Base-by-base conservation (phyloP, 305 asterid species). In the Striga hermonthica region DNA sequence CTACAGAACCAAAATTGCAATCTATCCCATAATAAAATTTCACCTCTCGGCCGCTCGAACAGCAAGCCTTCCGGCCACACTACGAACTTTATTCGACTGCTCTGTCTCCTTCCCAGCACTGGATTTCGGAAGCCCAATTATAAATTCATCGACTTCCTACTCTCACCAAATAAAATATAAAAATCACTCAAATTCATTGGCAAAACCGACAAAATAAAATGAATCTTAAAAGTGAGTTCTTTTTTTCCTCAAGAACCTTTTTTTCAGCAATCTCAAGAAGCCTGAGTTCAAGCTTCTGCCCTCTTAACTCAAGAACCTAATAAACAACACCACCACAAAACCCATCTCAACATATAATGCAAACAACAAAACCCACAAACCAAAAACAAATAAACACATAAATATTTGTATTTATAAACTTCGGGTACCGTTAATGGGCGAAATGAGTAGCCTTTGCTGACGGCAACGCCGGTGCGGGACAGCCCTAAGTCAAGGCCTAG, bases 81-180 rank as follows among this genome's bases (percentile, higher is more conserved):
- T 89, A 6, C 97, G 90, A 43, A 92, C 97, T 76, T 89, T 89
- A 72, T 92, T 89, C 0, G 96, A 92, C 63, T 92, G 98, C 49
- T 74, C 80, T 1, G 97, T 89, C 80, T 89, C 98, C 74, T 62
- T 81, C 67, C 97, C 95, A 44, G 84, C 86, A 61, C 84, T 60
- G 31, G 89, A 83, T 76, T 66, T 80, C 5, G 97, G 98, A 69
- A 87, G 82, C 69, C 98, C 97, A 48, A 92, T 68, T 79, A 89
- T 86, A 39, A 92, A 92, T 75, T 89, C 98, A 81, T 92, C 98
- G 62, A 84, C 98, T 79, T 90, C 97, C 98, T 92, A 70, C 62
- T 7, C 31, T 4, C 13, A 11, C 22, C 56, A 14, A 1, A 3
- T 12, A 47, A 50, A 50, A 14, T 3, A 50, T 13, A 14, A 50